Evolutionary conservation across 768 basidiomycete genomes (phyloP).

Genomic region (Suillus brevipes): DNA sequence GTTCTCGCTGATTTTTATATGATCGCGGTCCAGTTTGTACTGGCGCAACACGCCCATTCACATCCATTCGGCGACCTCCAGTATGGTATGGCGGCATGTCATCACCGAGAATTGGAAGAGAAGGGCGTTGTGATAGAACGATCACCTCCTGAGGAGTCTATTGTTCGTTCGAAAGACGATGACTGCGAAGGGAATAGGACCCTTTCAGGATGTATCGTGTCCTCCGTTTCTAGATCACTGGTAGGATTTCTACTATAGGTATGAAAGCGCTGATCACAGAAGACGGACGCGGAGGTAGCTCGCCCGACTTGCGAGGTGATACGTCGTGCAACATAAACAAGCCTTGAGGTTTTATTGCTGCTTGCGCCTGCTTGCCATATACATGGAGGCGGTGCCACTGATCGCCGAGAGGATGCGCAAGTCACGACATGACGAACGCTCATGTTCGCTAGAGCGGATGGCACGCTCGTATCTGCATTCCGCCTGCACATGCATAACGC

Average conservation of each 20-base stretch:
- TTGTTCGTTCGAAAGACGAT: neutral
- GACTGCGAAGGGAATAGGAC: neutral
- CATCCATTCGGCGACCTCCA: conserved; percentile 3
- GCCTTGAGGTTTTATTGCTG: conserved; percentile 1
- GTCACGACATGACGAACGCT: neutral
- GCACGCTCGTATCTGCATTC: neutral
- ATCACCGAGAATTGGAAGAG: conserved; percentile 1
- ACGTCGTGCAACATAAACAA: neutral
- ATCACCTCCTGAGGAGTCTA: conserved; percentile 2
- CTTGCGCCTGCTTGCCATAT: neutral
- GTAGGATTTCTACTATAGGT: neutral
- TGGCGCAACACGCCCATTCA: neutral
- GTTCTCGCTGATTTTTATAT: conserved; percentile 2
- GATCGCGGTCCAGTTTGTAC: neutral
- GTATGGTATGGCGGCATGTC: neutral
- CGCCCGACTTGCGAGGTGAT: neutral
- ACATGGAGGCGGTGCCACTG: neutral
- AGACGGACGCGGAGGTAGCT: neutral
- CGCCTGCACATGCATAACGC: neutral
- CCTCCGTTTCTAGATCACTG: neutral
- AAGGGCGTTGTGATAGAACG: conserved; percentile 4
- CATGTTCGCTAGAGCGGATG: neutral
- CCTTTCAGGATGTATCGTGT: neutral
- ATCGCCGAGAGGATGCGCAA: neutral
- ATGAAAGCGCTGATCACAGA: neutral